Percentiles rank a stretch among this genome's conserved stretches.
These are phyloP conservation scores for Colletotrichum noveboracense DNA, from an alignment of 2,329 filamentous ascomycete species.

Conservation along the genomic window DNA sequence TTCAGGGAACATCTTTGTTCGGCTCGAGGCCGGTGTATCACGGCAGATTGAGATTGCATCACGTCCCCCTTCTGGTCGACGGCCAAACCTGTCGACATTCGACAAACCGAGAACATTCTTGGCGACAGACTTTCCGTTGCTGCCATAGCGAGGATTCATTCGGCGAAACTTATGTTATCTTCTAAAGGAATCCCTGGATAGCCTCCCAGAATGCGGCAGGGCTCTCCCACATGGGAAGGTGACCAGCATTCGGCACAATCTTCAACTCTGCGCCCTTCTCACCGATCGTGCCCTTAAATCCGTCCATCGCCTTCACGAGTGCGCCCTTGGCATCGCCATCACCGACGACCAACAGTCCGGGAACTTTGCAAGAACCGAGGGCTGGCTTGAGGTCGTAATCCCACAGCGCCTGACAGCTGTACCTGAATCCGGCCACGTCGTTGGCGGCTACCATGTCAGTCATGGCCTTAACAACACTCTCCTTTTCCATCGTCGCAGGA, in stretches of 20 bases:
- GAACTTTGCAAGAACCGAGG: conserved; percentile 59
- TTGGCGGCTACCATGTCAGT: conserved; percentile 74
- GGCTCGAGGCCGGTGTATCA: not conserved
- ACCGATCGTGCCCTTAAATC: conserved; percentile 67
- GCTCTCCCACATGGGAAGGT: conserved; percentile 85
- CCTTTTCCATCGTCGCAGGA: conserved; percentile 51
- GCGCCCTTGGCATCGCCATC: conserved; percentile 73
- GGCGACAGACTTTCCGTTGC: not conserved
- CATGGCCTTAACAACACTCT: conserved; percentile 58
- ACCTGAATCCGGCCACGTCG: conserved; percentile 71
- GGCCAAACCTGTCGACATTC: not conserved
- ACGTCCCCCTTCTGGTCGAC: not conserved
- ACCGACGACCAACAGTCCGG: conserved; percentile 74
- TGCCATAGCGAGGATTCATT: not conserved
- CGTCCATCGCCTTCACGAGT: conserved; percentile 80
- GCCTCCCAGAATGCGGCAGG: conserved; percentile 71
- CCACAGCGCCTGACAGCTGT: conserved; percentile 73
- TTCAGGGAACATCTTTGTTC: not conserved
- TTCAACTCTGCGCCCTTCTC: conserved; percentile 61
- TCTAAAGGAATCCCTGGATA: conserved; percentile 62
- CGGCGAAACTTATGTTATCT: not conserved
- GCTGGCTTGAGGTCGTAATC: conserved; percentile 69
- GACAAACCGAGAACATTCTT: not conserved
- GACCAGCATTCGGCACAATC: conserved; percentile 73
- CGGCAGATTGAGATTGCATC: not conserved